These are phyloP conservation scores for Lachnellula hyalina DNA, from an alignment of 2,329 filamentous ascomycete species.

Conservation along the genomic window DNA sequence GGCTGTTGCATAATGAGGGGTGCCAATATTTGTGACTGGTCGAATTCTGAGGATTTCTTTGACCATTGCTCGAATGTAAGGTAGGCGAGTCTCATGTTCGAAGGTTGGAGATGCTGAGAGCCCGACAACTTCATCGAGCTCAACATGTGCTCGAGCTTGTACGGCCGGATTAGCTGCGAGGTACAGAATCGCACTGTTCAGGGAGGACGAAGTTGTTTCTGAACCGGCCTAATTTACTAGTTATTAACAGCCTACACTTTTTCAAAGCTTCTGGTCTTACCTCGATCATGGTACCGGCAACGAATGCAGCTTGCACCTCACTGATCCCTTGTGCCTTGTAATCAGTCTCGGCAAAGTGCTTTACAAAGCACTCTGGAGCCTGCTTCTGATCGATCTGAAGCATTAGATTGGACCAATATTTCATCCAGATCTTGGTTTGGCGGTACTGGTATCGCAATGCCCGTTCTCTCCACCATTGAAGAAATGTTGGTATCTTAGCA, in stretches of 20 bases:
- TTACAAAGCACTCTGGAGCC: neutral
- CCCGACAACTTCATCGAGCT: slow-evolving; percentile 45
- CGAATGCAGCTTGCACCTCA: slow-evolving; percentile 1
- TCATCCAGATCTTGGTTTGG: neutral
- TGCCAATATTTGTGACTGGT: slow-evolving; percentile 41
- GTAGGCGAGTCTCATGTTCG: slow-evolving; percentile 38
- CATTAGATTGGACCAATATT: neutral
- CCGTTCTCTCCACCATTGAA: neutral
- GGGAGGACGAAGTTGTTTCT: slow-evolving; percentile 28
- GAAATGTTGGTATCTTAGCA: slow-evolving; percentile 18
- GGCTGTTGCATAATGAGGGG: slow-evolving; percentile 47
- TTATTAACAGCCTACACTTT: neutral
- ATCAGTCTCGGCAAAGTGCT: neutral
- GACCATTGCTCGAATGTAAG: slow-evolving; percentile 40
- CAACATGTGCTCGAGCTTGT: slow-evolving; percentile 41
- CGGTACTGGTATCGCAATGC: neutral
- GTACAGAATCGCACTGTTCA: slow-evolving; percentile 8
- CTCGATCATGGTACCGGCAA: neutral
- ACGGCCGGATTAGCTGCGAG: slow-evolving; percentile 19
- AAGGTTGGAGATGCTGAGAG: slow-evolving; percentile 39
- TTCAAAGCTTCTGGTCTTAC: neutral
- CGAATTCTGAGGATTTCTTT: slow-evolving; percentile 41
- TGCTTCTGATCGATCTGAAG: neutral
- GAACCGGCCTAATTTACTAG: slow-evolving; percentile 34
- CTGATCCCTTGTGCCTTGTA: neutral